Evolutionary conservation across 2,329 filamentous ascomycete genomes (phyloP).

Genomic region (Cadophora gregata): DNA sequence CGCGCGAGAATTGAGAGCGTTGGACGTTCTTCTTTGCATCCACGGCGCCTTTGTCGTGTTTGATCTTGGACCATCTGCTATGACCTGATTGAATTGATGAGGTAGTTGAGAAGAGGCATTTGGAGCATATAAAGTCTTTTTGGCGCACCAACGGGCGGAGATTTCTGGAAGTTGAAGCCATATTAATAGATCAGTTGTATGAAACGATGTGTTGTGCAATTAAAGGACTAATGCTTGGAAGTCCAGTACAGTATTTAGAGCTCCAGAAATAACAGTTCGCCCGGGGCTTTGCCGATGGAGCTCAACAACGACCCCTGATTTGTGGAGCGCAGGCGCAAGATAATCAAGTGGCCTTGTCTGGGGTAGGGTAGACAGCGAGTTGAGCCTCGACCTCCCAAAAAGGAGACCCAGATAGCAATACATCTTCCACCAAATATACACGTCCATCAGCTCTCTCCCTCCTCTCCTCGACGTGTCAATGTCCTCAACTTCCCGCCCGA

Average conservation of each 20-base stretch:
- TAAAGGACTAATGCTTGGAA: neutral
- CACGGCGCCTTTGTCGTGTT: constrained; percentile 88
- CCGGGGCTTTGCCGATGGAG: constrained; percentile 1
- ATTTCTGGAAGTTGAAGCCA: constrained; percentile 41
- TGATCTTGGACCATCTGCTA: constrained; percentile 95
- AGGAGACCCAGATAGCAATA: constrained; percentile 9
- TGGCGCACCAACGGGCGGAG: constrained; percentile 30
- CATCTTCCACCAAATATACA: constrained; percentile 9
- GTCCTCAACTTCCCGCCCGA: constrained; percentile 41
- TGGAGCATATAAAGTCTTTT: constrained; percentile 33
- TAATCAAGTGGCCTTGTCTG: constrained; percentile 19
- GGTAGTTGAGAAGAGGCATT: constrained; percentile 51
- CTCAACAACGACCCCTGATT: constrained; percentile 17
- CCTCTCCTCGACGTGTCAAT: constrained; percentile 37
- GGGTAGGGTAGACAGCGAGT: constrained; percentile 11
- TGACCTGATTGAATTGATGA: constrained; percentile 67
- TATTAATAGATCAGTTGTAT: constrained; percentile 21
- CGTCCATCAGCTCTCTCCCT: constrained; percentile 15
- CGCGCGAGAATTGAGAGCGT: constrained; percentile 71
- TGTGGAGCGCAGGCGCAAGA: constrained; percentile 19
- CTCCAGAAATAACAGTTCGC: constrained; percentile 26
- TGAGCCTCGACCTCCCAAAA: constrained; percentile 10
- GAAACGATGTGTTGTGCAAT: neutral
- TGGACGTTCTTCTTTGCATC: constrained; percentile 80
- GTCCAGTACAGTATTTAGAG: constrained; percentile 1